Evolutionary conservation across 1,284 basidiomycete species (phyloP).

Genomic region (Irpex rosettiformis): DNA sequence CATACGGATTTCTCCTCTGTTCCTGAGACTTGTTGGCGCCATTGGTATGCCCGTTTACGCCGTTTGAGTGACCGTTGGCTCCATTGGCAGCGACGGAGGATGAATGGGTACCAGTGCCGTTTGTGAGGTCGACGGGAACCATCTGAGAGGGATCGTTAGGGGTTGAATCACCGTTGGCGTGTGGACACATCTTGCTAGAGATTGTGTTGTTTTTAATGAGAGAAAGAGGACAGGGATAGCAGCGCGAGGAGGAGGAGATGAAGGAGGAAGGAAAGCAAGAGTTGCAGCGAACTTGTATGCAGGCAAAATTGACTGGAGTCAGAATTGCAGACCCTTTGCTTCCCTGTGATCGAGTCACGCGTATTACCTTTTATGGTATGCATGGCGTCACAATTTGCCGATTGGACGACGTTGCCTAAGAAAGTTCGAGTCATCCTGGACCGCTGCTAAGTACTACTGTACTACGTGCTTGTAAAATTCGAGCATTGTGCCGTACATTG

Average conservation of each 20-base stretch:
- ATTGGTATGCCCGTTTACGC: slow-evolving; percentile 39
- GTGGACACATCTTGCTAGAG: slow-evolving; percentile 59
- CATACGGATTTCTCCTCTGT: slow-evolving; percentile 74
- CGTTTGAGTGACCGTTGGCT: slow-evolving; percentile 18
- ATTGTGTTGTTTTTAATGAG: slow-evolving; percentile 8
- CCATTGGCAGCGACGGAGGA: slow-evolving; percentile 14
- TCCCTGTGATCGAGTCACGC: slow-evolving; percentile 1
- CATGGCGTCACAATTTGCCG: not conserved
- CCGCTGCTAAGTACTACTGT: too few species aligned
- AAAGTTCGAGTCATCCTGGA: not conserved
- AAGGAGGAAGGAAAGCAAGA: slow-evolving; percentile 9
- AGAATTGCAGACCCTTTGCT: slow-evolving; percentile 1
- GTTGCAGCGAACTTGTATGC: slow-evolving; percentile 1
- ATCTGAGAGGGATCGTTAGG: slow-evolving; percentile 52
- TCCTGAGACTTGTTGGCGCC: slow-evolving; percentile 23
- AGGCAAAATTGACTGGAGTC: slow-evolving; percentile 13
- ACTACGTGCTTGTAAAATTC: not conserved
- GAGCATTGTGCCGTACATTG: not conserved
- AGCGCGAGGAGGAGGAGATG: slow-evolving; percentile 4
- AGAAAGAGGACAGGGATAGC: slow-evolving; percentile 8
- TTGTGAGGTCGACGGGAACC: slow-evolving; percentile 58
- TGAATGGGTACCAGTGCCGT: slow-evolving; percentile 22
- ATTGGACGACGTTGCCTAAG: not conserved
- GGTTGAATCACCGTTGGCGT: slow-evolving; percentile 49
- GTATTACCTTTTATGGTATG: not conserved